Base-by-base conservation (phyloP, 805 yeast genomes). In the Zygotorulaspora chibaensis region DNA sequence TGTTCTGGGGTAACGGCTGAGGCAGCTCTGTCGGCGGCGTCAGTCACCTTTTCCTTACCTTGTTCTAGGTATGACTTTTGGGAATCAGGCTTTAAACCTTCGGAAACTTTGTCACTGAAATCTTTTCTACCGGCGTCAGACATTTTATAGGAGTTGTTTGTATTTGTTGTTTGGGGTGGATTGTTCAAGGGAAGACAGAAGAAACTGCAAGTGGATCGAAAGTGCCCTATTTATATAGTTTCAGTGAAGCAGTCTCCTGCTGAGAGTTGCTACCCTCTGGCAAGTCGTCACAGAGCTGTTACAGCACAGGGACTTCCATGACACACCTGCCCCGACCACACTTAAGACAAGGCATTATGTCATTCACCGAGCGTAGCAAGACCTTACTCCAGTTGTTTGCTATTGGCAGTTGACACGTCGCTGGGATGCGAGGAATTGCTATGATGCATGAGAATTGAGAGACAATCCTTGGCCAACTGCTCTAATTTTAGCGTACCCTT, bases 91-190 rank as follows among this genome's bases (percentile, higher is more conserved):
- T 77, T 84, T 35, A 83, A 49, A 35, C 76, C 61, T 74, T 87
- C 95, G 43, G 75, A 47, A 56, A 77, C 70, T 70, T 87, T 85
- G 65, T 83, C 84, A 54, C 81, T 56, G 63, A 87, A 75, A 65
- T 77, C 71, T 73, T 88, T 87, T 83, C 96, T 84, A 60, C 84
- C 87, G 51, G 75, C 62, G 70, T 70, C 75, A 47, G 75, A 70
- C 75, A 71, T 71, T 52, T 31, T 63, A 35, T 29, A 40, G 27
- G 31, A 42, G n/a, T 37, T 45, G 46, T 45, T 46, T 35, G 25
- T 48, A 44, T 33, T 43, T 39, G 34, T 40, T 28, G 20, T 38
- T 8, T 29, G 5, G 15, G n/a, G 30, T 40, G 8, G 23, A 31
- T 27, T 12, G 31, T 17, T 17, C 7, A 17, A 7, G 16, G 25